Evolutionary conservation across 805 yeast species (phyloP).

Genomic region (Tetrapisispora phaffii): DNA sequence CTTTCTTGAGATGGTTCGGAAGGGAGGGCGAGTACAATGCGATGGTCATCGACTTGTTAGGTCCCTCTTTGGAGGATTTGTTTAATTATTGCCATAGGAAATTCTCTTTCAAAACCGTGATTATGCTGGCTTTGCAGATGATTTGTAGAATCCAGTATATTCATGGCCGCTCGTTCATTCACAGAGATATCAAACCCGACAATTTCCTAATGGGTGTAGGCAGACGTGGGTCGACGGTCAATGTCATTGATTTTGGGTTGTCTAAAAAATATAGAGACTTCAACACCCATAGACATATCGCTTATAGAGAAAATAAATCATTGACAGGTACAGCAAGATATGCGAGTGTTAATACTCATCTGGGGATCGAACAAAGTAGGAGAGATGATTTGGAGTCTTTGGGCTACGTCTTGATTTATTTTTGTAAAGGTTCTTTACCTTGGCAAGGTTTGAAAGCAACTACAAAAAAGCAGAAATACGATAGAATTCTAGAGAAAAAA

Average conservation of each 20-base stretch:
- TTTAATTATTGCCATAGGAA: slow-evolving; percentile 94
- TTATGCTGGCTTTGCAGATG: slow-evolving; percentile 88
- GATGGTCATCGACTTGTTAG: slow-evolving; percentile 91
- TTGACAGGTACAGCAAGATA: slow-evolving; percentile 98
- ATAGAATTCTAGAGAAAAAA: slow-evolving; percentile 91
- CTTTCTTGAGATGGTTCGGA: slow-evolving; percentile 95
- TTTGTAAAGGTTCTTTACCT: slow-evolving; percentile 91
- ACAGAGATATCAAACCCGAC: slow-evolving; percentile 80
- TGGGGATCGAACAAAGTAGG: slow-evolving; percentile 94
- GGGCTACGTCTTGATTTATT: slow-evolving; percentile 90
- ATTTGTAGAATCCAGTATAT: slow-evolving; percentile 90
- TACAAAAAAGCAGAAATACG: slow-evolving; percentile 96
- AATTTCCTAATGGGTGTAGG: slow-evolving; percentile 84
- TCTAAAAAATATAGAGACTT: slow-evolving; percentile 94
- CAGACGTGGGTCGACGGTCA: slow-evolving; percentile 89
- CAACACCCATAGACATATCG: slow-evolving; percentile 88
- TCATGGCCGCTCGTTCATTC: slow-evolving; percentile 88
- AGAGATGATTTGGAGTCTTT: slow-evolving; percentile 93
- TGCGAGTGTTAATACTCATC: slow-evolving; percentile 90
- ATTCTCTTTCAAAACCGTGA: slow-evolving; percentile 87
- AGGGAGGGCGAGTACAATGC: slow-evolving; percentile 96
- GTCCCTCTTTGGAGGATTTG: slow-evolving; percentile 90
- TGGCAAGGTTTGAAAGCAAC: slow-evolving; percentile 99
- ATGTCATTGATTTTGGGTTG: slow-evolving; percentile 88
- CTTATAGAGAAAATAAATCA: slow-evolving; percentile 92